Conservation (phyloP, 108 stramenopile genomes). For the Cyclotella kingstonii region DNA sequence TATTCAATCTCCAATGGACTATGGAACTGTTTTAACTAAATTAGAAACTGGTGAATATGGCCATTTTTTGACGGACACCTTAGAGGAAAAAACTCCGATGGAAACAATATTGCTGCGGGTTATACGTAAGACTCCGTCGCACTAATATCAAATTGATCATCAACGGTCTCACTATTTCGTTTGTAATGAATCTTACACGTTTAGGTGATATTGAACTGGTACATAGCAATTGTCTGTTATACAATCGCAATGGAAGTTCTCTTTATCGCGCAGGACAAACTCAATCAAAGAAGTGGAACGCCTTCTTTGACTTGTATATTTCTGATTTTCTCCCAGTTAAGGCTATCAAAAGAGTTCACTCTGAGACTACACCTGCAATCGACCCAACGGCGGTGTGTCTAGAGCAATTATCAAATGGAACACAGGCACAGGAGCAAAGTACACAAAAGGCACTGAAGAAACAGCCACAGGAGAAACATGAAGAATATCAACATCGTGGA, state of each 20-base stretch:
- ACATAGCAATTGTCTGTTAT: constrained; percentile 27
- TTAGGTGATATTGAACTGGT: constrained; percentile 33
- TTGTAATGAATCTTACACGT: neutral
- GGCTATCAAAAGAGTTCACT: constrained; percentile 9
- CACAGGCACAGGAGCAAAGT: too few relatives aligned
- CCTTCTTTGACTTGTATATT: constrained; percentile 31
- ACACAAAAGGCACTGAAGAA: too few relatives aligned
- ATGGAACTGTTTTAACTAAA: constrained; percentile 27
- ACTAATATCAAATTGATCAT: neutral
- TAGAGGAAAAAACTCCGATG: constrained; percentile 28
- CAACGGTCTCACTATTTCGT: neutral
- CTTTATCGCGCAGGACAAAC: constrained; percentile 24
- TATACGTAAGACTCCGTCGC: neutral
- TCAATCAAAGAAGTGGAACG: constrained; percentile 38
- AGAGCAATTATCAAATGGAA: constrained; percentile 4
- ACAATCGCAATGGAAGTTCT: constrained; percentile 25
- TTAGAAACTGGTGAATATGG: constrained; percentile 33
- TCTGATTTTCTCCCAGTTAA: constrained; percentile 17
- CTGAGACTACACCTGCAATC: constrained; percentile 2
- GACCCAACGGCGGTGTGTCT: neutral
- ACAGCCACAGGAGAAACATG: neutral
- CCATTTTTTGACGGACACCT: constrained; percentile 14
- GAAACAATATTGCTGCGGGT: constrained; percentile 23
- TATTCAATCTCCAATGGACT: constrained; percentile 39
- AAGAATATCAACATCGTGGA: neutral